Base-by-base conservation (phyloP, 192 early-diverging fungal genomes). In the Coemansia umbellata region DNA sequence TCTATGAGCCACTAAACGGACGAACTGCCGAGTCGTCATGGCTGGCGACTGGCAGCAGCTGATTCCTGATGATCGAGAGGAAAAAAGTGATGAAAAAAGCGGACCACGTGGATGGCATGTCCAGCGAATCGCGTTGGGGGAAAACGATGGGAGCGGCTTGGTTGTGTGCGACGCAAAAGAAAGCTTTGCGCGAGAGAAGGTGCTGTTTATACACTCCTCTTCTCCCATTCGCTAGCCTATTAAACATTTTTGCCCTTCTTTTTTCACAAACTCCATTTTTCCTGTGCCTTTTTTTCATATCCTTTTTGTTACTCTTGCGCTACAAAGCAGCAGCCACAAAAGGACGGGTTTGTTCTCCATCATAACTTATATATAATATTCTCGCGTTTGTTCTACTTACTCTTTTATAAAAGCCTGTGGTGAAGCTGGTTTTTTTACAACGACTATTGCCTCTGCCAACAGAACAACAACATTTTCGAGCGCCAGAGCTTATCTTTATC, bases 181-280 rank as follows among this genome's bases (percentile, higher is more conserved):
- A n/a, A 4, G 4, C 33, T 13, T 35, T 13, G 33, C 33, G 33
- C 33, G 33, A 4, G 41, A 22, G 14, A 22, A 42, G 24, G 18
- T 13, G 24, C 18, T 18, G n/a, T n/a, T 14, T 26, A 11, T 23
- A 3, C 35, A n/a, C 28, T 30, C 50, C 50, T 52, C 35, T 52
- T n/a, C 17, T 52, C 18, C 17, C 50, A 52, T 52, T 52, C 50
- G 50, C 23, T 32, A 17, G 22, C 18, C 42, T 41, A 39, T 31
- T 42, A 31, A 37, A 26, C 36, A 28, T 27, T 37, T 27, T 53
- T 50, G 36, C 18, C 13, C 22, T 15, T 41, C 51, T 27, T 35
- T 52, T 45, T 56, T 56, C 35, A 36, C 30, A 17, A 33, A 33
- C 31, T 22, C 39, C 37, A 37, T 44, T 36, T 55, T 41, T 3